phyloP scores from a whole-genome alignment of 2,329 filamentous ascomycete genomes.

The Fusarium redolens region DNA sequence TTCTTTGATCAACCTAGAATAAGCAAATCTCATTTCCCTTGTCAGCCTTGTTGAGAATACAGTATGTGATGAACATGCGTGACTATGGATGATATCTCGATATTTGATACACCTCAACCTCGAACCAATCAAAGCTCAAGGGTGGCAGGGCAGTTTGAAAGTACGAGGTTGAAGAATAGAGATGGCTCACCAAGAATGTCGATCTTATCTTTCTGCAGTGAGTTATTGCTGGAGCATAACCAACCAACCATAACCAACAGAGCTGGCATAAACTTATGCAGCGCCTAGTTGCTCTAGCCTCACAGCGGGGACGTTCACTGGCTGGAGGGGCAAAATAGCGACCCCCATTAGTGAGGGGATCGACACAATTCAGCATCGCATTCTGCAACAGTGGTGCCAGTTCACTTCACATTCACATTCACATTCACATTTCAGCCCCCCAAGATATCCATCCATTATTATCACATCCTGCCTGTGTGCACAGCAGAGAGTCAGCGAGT shows the following conservation, averaged over 20 bases:
- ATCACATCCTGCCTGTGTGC: background rate
- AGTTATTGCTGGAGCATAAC: background rate
- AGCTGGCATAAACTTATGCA: constrained; percentile 39
- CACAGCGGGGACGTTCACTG: constrained; percentile 38
- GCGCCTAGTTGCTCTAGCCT: constrained; percentile 36
- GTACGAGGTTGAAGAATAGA: constrained; percentile 15
- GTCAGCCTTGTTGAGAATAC: constrained; percentile 30
- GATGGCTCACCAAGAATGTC: constrained; percentile 32
- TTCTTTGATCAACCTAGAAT: constrained; percentile 18
- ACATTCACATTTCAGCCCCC: constrained; percentile 31
- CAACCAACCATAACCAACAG: constrained; percentile 9
- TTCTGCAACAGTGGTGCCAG: constrained; percentile 46
- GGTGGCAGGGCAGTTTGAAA: constrained; percentile 1
- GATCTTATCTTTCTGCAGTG: constrained; percentile 39
- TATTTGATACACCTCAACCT: constrained; percentile 24
- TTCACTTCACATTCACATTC: constrained; percentile 26
- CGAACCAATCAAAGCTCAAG: constrained; percentile 36
- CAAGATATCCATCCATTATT: constrained; percentile 15
- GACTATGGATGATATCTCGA: constrained; percentile 22
- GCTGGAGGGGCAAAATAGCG: constrained; percentile 13
- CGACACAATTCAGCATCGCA: constrained; percentile 33
- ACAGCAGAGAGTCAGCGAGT: too few species aligned
- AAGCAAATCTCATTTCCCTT: constrained; percentile 22
- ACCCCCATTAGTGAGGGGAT: constrained; percentile 40
- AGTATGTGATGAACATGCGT: constrained; percentile 3